phyloP scores from a whole-genome alignment of 2,329 filamentous ascomycete genomes.

The Paecilomyces niveus region DNA sequence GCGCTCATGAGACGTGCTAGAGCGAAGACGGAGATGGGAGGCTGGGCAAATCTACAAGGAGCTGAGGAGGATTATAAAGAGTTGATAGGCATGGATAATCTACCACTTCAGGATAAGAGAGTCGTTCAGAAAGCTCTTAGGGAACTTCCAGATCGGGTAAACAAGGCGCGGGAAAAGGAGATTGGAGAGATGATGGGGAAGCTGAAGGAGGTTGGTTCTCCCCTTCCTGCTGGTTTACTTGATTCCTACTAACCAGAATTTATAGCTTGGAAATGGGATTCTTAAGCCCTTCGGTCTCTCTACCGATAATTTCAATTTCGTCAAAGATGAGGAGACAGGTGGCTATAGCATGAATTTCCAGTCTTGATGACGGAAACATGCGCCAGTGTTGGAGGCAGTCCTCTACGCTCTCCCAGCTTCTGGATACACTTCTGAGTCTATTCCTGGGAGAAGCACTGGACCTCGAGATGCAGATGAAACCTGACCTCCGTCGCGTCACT shows the following conservation, averaged over 20 bases:
- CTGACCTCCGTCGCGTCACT: too few species aligned
- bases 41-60: slow-evolving; percentile 73
- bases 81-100: slow-evolving; percentile 52
- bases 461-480: too few species aligned
- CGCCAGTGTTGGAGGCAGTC: background rate
- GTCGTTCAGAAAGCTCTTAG: slow-evolving; percentile 61
- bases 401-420: too few species aligned
- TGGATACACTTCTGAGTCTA: too few species aligned
- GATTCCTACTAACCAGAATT: slow-evolving; percentile 6
- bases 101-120: slow-evolving; percentile 60
- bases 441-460: too few species aligned
- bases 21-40: slow-evolving; percentile 62
- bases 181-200: slow-evolving; percentile 98
- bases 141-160: slow-evolving; percentile 60
- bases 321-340: slow-evolving; percentile 80
- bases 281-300: slow-evolving; percentile 89
- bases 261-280: slow-evolving; percentile 75
- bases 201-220: slow-evolving; percentile 62
- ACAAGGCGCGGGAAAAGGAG: slow-evolving; percentile 76
- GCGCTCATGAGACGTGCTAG: slow-evolving; percentile 72
- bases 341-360: slow-evolving; percentile 91
- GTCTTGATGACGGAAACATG: slow-evolving; percentile 7
- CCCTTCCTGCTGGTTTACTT: background rate
- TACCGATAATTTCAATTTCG: slow-evolving; percentile 91
- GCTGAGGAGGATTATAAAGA: slow-evolving; percentile 74